Percentiles rank a stretch among this genome's conserved stretches.
Conservation (phyloP, 108 stramenopile genomes). For the Cylindrotheca fusiformis region DNA sequence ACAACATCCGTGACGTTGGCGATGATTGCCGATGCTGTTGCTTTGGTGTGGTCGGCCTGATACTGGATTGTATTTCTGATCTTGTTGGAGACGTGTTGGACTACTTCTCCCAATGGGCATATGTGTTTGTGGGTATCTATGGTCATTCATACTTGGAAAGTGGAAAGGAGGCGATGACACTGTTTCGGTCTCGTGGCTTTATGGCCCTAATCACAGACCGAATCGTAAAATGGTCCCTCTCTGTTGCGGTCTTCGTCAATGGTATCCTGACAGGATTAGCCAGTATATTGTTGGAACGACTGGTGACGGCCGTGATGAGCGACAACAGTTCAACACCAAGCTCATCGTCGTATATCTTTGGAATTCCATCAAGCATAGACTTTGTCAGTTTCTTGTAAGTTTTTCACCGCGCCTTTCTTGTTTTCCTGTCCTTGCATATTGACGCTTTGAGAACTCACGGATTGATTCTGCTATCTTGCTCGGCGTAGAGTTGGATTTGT, state of each 20-base stretch:
- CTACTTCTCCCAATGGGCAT: conserved; percentile 76
- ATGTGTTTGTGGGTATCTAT: conserved; percentile 73
- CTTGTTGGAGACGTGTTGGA: conserved; percentile 53
- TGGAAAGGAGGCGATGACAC: conserved; percentile 55
- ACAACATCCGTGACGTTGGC: conserved; percentile 6
- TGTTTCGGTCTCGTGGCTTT: conserved; percentile 77
- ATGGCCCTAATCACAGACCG: conserved; percentile 69
- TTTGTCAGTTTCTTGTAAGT: too few species aligned
- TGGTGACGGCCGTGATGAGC: too few species aligned
- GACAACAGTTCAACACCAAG: too few species aligned
- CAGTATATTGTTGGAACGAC: background rate
- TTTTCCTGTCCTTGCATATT: too few species aligned
- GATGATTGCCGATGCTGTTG: conserved; percentile 19
- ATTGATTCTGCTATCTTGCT: too few species aligned
- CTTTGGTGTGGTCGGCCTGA: conserved; percentile 26
- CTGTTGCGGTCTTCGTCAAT: background rate
- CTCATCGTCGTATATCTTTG: too few species aligned
- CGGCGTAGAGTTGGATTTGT: too few species aligned
- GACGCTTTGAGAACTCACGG: too few species aligned
- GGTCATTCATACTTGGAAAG: conserved; percentile 68
- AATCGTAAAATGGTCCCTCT: conserved; percentile 40
- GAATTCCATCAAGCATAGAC: too few species aligned
- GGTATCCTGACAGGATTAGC: background rate
- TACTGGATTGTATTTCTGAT: conserved; percentile 37
- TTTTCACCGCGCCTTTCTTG: too few species aligned